These are phyloP conservation scores for Aspergillus haitiensis DNA, from an alignment of 495 filamentous ascomycete genomes.

Conservation along the genomic window DNA sequence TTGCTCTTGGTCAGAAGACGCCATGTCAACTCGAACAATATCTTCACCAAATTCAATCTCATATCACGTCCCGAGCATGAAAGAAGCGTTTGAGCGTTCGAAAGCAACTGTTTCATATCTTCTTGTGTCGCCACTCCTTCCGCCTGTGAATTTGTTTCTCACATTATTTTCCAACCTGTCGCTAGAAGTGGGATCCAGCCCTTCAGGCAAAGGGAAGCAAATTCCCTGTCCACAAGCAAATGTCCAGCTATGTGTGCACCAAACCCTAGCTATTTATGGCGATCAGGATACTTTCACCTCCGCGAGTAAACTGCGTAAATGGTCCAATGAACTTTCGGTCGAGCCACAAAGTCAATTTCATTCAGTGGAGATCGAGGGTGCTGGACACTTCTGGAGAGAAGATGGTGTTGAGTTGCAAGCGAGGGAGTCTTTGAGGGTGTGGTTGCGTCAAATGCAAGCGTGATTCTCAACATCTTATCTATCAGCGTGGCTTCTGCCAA, in stretches of 20 bases:
- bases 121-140: constrained; percentile 76
- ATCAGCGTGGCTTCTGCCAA: background rate
- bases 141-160: constrained; percentile 57
- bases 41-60: background rate
- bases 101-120: constrained; percentile 60
- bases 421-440: constrained; percentile 44
- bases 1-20: constrained; percentile 52
- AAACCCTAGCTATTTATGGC: constrained; percentile 75
- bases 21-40: constrained; percentile 28
- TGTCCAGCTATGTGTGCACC: constrained; percentile 55
- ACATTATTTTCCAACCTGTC: constrained; percentile 53
- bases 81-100: constrained; percentile 17
- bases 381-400: constrained; percentile 85
- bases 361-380: constrained; percentile 60
- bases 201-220: constrained; percentile 27
- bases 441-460: constrained; percentile 34
- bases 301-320: constrained; percentile 62
- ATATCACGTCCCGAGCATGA: background rate
- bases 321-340: constrained; percentile 60
- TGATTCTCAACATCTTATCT: constrained; percentile 18
- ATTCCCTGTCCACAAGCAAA: constrained; percentile 44
- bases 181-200: constrained; percentile 29
- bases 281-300: constrained; percentile 76
- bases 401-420: constrained; percentile 58
- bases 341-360: constrained; percentile 45